Percentiles rank a stretch among this genome's conserved stretches.
Conservation (phyloP, 805 yeast species). For the Pichia scutulata region DNA sequence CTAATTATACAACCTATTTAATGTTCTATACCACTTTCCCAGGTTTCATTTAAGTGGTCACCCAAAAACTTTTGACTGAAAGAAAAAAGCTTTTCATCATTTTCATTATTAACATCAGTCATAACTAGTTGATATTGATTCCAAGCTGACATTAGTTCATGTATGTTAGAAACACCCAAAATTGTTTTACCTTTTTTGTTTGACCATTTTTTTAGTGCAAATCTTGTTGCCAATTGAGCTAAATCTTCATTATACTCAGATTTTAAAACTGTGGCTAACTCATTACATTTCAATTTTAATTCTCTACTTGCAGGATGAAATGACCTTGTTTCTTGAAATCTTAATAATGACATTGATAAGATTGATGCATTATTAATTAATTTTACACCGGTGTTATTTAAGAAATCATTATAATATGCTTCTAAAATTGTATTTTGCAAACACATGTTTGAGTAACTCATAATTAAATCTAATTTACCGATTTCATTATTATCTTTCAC, state of each 20-base stretch:
- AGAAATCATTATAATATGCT: constrained; percentile 41
- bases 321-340: constrained; percentile 55
- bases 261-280: constrained; percentile 34
- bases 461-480: constrained; percentile 63
- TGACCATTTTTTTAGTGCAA: constrained; percentile 58
- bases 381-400: constrained; percentile 45
- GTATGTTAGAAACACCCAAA: constrained; percentile 62
- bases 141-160: constrained; percentile 60
- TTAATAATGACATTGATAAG: constrained; percentile 76
- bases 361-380: constrained; percentile 76
- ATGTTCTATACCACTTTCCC: constrained; percentile 39
- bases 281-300: constrained; percentile 46
- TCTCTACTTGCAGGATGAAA: constrained; percentile 75
- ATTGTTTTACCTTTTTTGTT: constrained; percentile 52
- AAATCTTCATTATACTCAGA: constrained; percentile 45
- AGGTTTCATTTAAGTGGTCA: constrained; percentile 51
- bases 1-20: background rate
- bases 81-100: constrained; percentile 38
- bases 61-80: constrained; percentile 42
- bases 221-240: constrained; percentile 77
- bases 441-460: constrained; percentile 78
- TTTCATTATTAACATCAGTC: constrained; percentile 26
- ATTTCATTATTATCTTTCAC: constrained; percentile 34
- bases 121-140: constrained; percentile 45
- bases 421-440: constrained; percentile 60